Evolutionary conservation across 2,329 filamentous ascomycete genomes (phyloP).

Genomic region (Dothideomycetes sp.): DNA sequence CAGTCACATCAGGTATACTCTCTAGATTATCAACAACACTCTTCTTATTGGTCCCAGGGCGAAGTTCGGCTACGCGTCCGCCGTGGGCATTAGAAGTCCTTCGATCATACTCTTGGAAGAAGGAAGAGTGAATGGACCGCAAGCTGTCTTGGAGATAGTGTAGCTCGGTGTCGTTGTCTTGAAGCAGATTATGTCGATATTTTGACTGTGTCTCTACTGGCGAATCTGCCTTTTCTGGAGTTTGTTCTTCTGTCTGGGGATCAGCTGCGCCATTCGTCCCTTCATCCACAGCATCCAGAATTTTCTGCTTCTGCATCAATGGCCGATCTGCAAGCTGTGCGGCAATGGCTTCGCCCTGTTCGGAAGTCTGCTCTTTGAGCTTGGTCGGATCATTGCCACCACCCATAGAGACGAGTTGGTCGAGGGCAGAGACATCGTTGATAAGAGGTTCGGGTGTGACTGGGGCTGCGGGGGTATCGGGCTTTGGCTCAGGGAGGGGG

Average conservation of each 20-base stretch:
- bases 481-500: slow-evolving; percentile 2
- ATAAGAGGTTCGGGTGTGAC: background rate
- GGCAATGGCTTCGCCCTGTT: slow-evolving; percentile 79
- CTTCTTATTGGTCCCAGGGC: slow-evolving; percentile 43
- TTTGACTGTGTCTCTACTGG: slow-evolving; percentile 28
- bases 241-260: slow-evolving; percentile 26
- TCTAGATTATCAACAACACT: slow-evolving; percentile 40
- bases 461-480: background rate
- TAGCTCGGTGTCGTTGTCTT: slow-evolving; percentile 81
- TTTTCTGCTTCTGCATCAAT: slow-evolving; percentile 81
- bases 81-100: slow-evolving; percentile 34
- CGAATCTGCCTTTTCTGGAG: slow-evolving; percentile 31
- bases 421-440: slow-evolving; percentile 51
- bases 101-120: slow-evolving; percentile 73
- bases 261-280: slow-evolving; percentile 41
- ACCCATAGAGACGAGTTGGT: slow-evolving; percentile 68
- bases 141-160: slow-evolving; percentile 67
- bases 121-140: slow-evolving; percentile 63
- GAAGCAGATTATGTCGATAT: slow-evolving; percentile 65
- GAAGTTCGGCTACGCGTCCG: slow-evolving; percentile 42
- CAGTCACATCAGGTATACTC: slow-evolving; percentile 73
- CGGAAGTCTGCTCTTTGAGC: slow-evolving; percentile 66
- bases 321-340: slow-evolving; percentile 85
- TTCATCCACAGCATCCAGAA: slow-evolving; percentile 69
- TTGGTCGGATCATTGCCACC: slow-evolving; percentile 58